Conservation (phyloP, 495 filamentous ascomycete species). For the Annulohypoxylon maeteangense region DNA sequence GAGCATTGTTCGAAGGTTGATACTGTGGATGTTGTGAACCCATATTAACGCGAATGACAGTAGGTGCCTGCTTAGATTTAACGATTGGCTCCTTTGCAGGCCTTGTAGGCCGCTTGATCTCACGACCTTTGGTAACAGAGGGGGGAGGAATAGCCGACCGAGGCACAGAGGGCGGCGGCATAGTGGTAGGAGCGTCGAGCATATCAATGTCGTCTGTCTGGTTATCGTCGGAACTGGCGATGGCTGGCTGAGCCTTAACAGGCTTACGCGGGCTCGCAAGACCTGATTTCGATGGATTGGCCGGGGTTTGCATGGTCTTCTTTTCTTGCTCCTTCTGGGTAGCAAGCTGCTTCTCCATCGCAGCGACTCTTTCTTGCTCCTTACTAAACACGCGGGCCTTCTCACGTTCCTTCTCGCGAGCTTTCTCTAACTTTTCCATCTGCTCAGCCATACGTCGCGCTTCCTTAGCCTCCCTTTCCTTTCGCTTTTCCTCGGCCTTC, state of each 20-base stretch:
- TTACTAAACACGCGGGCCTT: constrained; percentile 70
- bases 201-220: constrained; percentile 58
- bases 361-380: constrained; percentile 66
- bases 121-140: constrained; percentile 62
- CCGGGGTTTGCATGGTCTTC: constrained; percentile 46
- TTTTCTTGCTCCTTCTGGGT: constrained; percentile 58
- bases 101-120: constrained; percentile 71
- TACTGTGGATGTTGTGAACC: constrained; percentile 70
- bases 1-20: constrained; percentile 66
- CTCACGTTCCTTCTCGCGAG: constrained; percentile 67
- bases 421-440: constrained; percentile 66
- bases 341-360: constrained; percentile 59
- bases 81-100: constrained; percentile 73
- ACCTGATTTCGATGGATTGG: constrained; percentile 54
- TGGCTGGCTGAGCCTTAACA: constrained; percentile 54
- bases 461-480: constrained; percentile 68
- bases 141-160: constrained; percentile 59
- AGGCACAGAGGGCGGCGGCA: constrained; percentile 67
- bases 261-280: constrained; percentile 61
- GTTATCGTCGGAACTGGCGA: constrained; percentile 52
- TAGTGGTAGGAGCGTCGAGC: constrained; percentile 59
- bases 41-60: constrained; percentile 81
- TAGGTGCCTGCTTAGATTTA: constrained; percentile 78
- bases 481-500: constrained; percentile 70
- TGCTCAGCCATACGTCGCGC: constrained; percentile 58